Base-by-base conservation (phyloP, 108 stramenopile species). In the Pseudonitzschia multiseries region DNA sequence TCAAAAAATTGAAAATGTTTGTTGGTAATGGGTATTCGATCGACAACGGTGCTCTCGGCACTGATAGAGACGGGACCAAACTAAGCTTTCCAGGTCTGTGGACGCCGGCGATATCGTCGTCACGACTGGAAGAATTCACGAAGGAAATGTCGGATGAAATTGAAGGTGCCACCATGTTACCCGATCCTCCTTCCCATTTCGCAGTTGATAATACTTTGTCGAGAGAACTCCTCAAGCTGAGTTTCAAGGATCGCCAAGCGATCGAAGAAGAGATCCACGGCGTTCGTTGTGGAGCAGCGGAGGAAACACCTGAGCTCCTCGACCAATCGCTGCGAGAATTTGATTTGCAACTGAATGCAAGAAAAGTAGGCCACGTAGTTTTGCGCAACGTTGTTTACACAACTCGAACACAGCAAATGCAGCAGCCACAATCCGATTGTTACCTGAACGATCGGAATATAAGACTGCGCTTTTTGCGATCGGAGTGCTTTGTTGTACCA, bases 181-280 rank as follows among this genome's bases (percentile, higher is more conserved):
- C 2, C 1, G 46, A 48, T 18, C 46, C 46, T 36, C 54, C 54
- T 1, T 22, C 21, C 0, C 12, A 22, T 56, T 56, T 56, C 10
- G 31, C 62, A 27, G 31, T 33, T 1, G 62, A 63, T 4, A 41
- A 33, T 33, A n/a, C 29, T 2, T 41, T 63, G 27, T 5, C 62
- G 31, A 14, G n/a, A 1, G 62, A 63, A 63, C 62, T 63, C 62
- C 10, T 15, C 3, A 33, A 40, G 12, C 31, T 63, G 32, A 40
- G 40, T 21, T 63, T 32, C 40, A 21, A 63, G 24, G 40, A 63
- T 33, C 62, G 62, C n/a, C n/a, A 21, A 8, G 62, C n/a, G 20
- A 63, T 63, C 40, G 40, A 63, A 41, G 62, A 63, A 63, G 62
- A 63, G 13, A 10, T 63, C 2, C 62, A 63, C 40, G 62, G 62